Percentiles rank a stretch among this genome's conserved stretches.
Conservation (phyloP, 371 early-diverging fungal genomes). For the Zychaea mexicana region DNA sequence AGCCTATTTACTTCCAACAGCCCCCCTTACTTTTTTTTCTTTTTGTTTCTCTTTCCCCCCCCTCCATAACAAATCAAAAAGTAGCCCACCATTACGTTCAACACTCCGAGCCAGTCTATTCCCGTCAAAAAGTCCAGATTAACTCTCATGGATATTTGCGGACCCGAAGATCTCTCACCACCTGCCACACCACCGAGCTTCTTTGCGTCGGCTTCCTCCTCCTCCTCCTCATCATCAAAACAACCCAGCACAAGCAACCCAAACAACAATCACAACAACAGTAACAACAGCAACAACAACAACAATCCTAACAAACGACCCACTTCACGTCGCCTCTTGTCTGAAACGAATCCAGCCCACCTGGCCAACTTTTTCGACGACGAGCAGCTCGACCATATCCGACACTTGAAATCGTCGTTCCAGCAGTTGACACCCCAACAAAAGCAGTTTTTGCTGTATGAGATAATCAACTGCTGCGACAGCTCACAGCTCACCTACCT, state of each 20-base stretch:
- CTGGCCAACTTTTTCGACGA: slow-evolving; percentile 34
- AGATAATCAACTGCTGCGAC: slow-evolving; percentile 59
- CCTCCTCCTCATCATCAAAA: background rate
- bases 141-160: slow-evolving; percentile 24
- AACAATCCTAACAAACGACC: slow-evolving; percentile 15
- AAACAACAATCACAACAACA: too few species aligned
- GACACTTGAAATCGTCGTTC: slow-evolving; percentile 43
- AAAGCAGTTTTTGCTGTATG: slow-evolving; percentile 43
- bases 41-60: background rate
- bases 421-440: slow-evolving; percentile 46
- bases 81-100: slow-evolving; percentile 7
- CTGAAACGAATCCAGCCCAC: slow-evolving; percentile 23
- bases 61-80: too few species aligned
- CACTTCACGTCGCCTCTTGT: slow-evolving; percentile 22
- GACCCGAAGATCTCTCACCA: slow-evolving; percentile 47
- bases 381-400: slow-evolving; percentile 37
- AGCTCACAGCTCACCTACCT: slow-evolving; percentile 61
- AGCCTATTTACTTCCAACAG: background rate
- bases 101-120: slow-evolving; percentile 7
- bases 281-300: slow-evolving; percentile 5
- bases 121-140: slow-evolving; percentile 15
- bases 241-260: slow-evolving; percentile 2
- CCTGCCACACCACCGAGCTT: slow-evolving; percentile 54
- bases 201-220: slow-evolving; percentile 22
- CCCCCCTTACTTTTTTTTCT: background rate